phyloP scores from a whole-genome alignment of 1,284 basidiomycete species.

The Mycena citricolor region DNA sequence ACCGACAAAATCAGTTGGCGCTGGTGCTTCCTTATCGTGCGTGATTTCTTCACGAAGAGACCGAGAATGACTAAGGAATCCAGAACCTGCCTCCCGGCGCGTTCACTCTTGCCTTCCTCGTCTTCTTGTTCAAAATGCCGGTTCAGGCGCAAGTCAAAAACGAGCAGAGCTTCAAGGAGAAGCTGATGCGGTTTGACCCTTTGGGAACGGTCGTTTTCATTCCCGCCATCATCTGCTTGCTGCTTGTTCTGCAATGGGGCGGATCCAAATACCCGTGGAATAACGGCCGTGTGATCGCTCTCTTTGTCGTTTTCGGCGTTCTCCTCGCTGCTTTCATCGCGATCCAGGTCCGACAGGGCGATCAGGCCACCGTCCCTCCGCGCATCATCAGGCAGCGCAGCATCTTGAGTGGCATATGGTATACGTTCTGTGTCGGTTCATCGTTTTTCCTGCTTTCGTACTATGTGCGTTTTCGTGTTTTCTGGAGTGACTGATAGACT shows the following conservation, averaged over 20 bases:
- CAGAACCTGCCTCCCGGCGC: constrained; percentile 8
- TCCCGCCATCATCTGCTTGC: constrained; percentile 5
- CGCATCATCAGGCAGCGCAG: neutral
- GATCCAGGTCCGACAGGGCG: constrained; percentile 14
- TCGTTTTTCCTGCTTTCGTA: neutral
- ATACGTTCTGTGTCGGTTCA: neutral
- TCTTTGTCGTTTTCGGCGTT: constrained; percentile 16
- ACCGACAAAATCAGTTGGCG: constrained; percentile 11
- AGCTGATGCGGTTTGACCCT: constrained; percentile 10
- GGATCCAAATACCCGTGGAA: constrained; percentile 18
- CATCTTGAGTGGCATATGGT: neutral
- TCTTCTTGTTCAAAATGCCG: constrained; percentile 12
- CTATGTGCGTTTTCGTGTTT: neutral
- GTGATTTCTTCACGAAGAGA: neutral
- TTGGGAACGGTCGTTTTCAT: constrained; percentile 16
- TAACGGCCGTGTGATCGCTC: constrained; percentile 16
- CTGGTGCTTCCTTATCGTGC: constrained; percentile 3
- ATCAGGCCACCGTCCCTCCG: constrained; percentile 1
- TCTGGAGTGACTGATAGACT: neutral
- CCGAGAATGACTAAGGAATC: neutral
- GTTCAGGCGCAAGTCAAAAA: neutral
- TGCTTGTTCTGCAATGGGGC: constrained; percentile 18
- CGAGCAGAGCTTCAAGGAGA: constrained; percentile 12
- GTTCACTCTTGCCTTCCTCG: constrained; percentile 1
- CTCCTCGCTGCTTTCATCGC: constrained; percentile 4